Evolutionary conservation across 345 rosid species (phyloP).

Genomic region (Pistacia integerrima): DNA sequence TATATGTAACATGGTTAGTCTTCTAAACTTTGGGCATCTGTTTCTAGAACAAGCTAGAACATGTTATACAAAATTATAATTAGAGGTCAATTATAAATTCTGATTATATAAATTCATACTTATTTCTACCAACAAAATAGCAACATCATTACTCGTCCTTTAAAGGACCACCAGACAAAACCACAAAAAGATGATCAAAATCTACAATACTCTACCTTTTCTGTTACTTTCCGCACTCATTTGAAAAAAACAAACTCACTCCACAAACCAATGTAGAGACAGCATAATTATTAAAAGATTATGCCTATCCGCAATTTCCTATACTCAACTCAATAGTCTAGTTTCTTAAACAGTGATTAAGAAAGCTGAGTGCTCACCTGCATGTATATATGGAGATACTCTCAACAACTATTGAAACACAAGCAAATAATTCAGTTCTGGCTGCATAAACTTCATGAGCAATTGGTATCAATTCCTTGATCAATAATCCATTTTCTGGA

Average conservation of each 20-base stretch:
- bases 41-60: background rate
- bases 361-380: conserved; percentile 32
- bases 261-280: background rate
- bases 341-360: background rate
- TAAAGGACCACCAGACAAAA: background rate
- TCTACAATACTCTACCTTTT: background rate
- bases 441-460: conserved; percentile 44
- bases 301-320: background rate
- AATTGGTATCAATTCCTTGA: conserved; percentile 42
- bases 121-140: background rate
- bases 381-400: conserved; percentile 34
- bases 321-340: too few species aligned
- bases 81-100: background rate
- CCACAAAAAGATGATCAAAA: background rate
- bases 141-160: background rate
- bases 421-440: conserved; percentile 34
- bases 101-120: background rate
- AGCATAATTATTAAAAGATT: background rate
- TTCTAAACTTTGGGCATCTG: background rate
- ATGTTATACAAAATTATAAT: background rate
- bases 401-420: conserved; percentile 36
- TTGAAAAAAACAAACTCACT: too few species aligned
- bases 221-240: background rate
- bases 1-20: background rate
- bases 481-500: conserved; percentile 51